Conservation (phyloP, 306 rosid species). For the Delonix regia region DNA sequence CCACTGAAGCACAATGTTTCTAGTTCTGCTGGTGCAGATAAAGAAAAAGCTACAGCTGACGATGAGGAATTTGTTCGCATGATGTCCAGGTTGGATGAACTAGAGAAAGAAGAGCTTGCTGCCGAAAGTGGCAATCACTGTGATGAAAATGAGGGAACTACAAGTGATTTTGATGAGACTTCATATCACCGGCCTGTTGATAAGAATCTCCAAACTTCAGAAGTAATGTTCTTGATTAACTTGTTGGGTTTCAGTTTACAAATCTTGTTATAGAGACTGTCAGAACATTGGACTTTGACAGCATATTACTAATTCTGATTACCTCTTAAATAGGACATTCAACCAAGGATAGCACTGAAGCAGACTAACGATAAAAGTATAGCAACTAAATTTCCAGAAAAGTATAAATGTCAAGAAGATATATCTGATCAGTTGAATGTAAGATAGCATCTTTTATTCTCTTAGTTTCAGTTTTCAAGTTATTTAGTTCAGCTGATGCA, state of each 20-base stretch:
- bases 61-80: conserved; percentile 65
- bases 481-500: conserved; percentile 36
- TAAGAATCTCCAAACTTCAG: conserved; percentile 34
- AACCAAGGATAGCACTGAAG: conserved; percentile 38
- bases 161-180: conserved; percentile 42
- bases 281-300: conserved; percentile 26
- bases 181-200: conserved; percentile 44
- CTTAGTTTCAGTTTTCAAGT: conserved; percentile 28
- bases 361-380: conserved; percentile 33
- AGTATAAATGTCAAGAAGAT: conserved; percentile 39
- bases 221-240: conserved; percentile 50
- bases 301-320: conserved; percentile 26
- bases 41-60: conserved; percentile 34
- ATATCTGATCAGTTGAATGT: conserved; percentile 57
- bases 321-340: conserved; percentile 43
- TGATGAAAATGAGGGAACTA: conserved; percentile 47
- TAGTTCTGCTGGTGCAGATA: conserved; percentile 35
- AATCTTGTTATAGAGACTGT: conserved; percentile 33
- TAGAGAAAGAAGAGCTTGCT: conserved; percentile 81
- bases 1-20: conserved; percentile 42
- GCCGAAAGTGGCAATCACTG: conserved; percentile 48
- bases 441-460: conserved; percentile 42
- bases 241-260: conserved; percentile 35
- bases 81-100: conserved; percentile 66
- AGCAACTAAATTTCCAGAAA: conserved; percentile 25